Conservation (phyloP, 352 stramenopile genomes). For the Phytopythium montanum region DNA sequence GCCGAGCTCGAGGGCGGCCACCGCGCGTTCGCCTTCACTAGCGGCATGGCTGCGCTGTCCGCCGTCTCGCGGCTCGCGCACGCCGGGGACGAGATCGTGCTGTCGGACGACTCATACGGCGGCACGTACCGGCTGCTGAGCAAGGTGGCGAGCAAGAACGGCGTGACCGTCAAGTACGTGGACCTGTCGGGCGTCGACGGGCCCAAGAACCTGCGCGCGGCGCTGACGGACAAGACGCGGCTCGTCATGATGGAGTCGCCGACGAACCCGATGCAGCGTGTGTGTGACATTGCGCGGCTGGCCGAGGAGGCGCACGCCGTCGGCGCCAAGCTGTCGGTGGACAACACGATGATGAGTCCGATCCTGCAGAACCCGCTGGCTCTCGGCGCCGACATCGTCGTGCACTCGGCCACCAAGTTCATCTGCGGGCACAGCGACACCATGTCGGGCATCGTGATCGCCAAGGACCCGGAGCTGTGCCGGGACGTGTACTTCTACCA, state of each 20-base stretch:
- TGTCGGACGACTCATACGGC: conserved; percentile 96
- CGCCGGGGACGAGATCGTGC: conserved; percentile 90
- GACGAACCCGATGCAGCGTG: conserved; percentile 95
- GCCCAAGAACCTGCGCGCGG: conserved; percentile 54
- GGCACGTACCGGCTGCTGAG: conserved; percentile 92
- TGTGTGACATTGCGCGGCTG: conserved; percentile 91
- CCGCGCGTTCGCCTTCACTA: conserved; percentile 89
- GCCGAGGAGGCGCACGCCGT: conserved; percentile 77
- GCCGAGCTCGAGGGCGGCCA: conserved; percentile 75
- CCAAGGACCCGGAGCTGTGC: conserved; percentile 76
- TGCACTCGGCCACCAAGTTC: conserved; percentile 98
- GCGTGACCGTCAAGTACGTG: conserved; percentile 77
- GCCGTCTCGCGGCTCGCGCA: conserved; percentile 90
- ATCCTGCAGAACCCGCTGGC: conserved; percentile 93
- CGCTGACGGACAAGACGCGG: conserved; percentile 77
- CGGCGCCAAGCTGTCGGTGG: conserved; percentile 85
- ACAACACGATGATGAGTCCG: conserved; percentile 97
- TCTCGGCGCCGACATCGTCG: conserved; percentile 94
- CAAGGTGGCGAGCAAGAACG: conserved; percentile 85
- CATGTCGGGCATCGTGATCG: conserved; percentile 92
- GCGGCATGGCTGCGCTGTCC: conserved; percentile 95
- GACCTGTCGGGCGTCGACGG: conserved; percentile 73
- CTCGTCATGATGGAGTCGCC: conserved; percentile 97
- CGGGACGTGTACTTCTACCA: conserved; percentile 89
- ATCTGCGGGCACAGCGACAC: conserved; percentile 97